A percentile compares a stretch with the other conserved stretches of the same genome.
Conservation (phyloP, 2,329 filamentous ascomycete species). For the Colletotrichum karsti region DNA sequence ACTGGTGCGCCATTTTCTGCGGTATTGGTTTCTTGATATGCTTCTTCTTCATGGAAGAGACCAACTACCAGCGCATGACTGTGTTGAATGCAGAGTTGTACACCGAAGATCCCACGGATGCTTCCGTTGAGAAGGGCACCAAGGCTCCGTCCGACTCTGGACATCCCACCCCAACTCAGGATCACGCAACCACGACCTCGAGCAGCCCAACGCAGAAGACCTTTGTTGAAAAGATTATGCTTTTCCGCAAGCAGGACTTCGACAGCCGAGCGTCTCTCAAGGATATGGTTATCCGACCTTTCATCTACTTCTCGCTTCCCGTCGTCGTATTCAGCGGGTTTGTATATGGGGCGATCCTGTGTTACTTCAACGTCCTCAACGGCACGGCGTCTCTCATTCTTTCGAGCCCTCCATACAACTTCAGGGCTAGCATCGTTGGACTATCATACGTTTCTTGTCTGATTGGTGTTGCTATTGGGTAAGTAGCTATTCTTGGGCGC, state of each 20-base stretch:
- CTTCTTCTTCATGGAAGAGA: conserved; percentile 65
- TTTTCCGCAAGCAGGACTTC: background rate
- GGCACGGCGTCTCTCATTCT: conserved; percentile 51
- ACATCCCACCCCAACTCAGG: background rate
- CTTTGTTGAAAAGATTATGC: background rate
- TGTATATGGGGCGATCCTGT: conserved; percentile 50
- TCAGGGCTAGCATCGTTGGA: conserved; percentile 47
- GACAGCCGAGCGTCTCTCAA: background rate
- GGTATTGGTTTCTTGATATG: conserved; percentile 38
- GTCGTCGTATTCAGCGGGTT: conserved; percentile 52
- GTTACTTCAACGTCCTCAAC: conserved; percentile 54
- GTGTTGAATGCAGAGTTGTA: conserved; percentile 13
- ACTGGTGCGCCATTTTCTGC: conserved; percentile 41
- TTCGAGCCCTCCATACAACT: conserved; percentile 46
- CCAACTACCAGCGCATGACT: conserved; percentile 50
- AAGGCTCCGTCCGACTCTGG: background rate
- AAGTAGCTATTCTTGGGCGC: background rate
- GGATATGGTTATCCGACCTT: background rate
- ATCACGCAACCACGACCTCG: background rate
- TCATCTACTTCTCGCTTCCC: conserved; percentile 32
- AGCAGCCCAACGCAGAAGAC: background rate
- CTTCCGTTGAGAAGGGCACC: background rate
- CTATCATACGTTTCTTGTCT: conserved; percentile 46
- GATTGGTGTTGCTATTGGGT: conserved; percentile 36
- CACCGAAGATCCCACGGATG: background rate